Evolutionary conservation across 805 yeast genomes (phyloP).

Genomic region (Pichia phayaonensis): DNA sequence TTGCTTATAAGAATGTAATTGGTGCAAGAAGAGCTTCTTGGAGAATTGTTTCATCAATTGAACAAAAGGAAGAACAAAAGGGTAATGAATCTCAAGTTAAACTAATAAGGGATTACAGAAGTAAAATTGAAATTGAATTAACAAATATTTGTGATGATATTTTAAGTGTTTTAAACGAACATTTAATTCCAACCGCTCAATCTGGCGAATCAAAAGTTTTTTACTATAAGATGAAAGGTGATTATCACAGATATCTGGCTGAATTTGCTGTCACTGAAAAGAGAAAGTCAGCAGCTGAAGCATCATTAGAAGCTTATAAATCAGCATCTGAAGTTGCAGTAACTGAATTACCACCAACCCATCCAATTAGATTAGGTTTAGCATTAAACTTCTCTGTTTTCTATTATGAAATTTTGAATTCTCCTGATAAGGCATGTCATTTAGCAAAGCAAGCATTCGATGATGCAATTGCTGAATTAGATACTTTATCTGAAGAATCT

Average conservation of each 20-base stretch:
- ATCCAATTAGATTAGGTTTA: conserved; percentile 95
- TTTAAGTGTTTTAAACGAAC: conserved; percentile 76
- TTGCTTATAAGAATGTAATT: conserved; percentile 96
- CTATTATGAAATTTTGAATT: conserved; percentile 95
- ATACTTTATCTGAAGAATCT: conserved; percentile 94
- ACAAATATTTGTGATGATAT: conserved; percentile 92
- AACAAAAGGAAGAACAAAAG: conserved; percentile 95
- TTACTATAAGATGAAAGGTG: conserved; percentile 99
- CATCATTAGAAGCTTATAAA: conserved; percentile 90
- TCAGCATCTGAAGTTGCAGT: conserved; percentile 95
- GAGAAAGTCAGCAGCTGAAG: conserved; percentile 87
- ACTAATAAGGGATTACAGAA: conserved; percentile 88
- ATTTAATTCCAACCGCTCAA: conserved; percentile 88
- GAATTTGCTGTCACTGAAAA: conserved; percentile 90
- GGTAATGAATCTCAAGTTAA: conserved; percentile 87
- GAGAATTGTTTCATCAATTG: conserved; percentile 97
- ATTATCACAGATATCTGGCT: conserved; percentile 97
- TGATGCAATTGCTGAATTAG: conserved; percentile 98
- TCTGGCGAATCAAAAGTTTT: conserved; percentile 97
- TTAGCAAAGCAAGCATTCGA: conserved; percentile 98
- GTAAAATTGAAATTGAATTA: conserved; percentile 88
- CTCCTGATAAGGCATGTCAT: conserved; percentile 98
- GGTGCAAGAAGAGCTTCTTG: conserved; percentile 99
- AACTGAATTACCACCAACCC: conserved; percentile 96
- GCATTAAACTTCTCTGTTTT: conserved; percentile 97